A percentile compares a stretch with the other conserved stretches of the same genome.
Evolutionary conservation across 1,284 basidiomycete genomes (phyloP).

Genomic region (Agroathelia rolfsii): DNA sequence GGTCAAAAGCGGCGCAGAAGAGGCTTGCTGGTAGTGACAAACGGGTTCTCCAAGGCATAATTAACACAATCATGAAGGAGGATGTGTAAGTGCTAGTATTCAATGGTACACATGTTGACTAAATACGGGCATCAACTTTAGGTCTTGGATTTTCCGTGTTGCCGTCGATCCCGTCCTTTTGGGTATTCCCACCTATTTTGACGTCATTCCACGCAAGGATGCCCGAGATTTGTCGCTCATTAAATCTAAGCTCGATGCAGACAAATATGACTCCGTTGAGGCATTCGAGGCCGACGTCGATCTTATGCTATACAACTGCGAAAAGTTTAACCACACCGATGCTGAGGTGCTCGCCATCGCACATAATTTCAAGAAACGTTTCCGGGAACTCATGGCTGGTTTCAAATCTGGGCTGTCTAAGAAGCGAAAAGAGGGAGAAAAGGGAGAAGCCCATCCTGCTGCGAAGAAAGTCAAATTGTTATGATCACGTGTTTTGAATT

Average conservation of each 20-base stretch:
- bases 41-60: conserved; percentile 62
- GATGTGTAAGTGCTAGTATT: conserved; percentile 42
- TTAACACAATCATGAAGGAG: conserved; percentile 68
- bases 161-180: conserved; percentile 76
- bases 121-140: conserved; percentile 23
- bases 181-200: conserved; percentile 76
- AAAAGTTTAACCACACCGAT: conserved; percentile 75
- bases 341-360: conserved; percentile 66
- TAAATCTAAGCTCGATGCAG: conserved; percentile 69
- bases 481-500: conserved; percentile 11
- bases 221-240: conserved; percentile 85
- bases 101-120: too few species aligned
- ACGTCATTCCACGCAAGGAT: conserved; percentile 74
- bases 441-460: conserved; percentile 51
- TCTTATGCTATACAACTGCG: conserved; percentile 80
- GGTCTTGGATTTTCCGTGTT: conserved; percentile 72
- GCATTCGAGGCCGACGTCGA: conserved; percentile 76
- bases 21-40: conserved; percentile 78
- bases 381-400: conserved; percentile 39
- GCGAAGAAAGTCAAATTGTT: conserved; percentile 54
- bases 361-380: conserved; percentile 34
- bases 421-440: conserved; percentile 63
- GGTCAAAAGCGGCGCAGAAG: conserved; percentile 69
- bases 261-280: conserved; percentile 73
- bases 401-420: conserved; percentile 38